These are phyloP conservation scores for Pulveroboletus sp. DNA, from an alignment of 768 basidiomycete species.

Conservation along the genomic window DNA sequence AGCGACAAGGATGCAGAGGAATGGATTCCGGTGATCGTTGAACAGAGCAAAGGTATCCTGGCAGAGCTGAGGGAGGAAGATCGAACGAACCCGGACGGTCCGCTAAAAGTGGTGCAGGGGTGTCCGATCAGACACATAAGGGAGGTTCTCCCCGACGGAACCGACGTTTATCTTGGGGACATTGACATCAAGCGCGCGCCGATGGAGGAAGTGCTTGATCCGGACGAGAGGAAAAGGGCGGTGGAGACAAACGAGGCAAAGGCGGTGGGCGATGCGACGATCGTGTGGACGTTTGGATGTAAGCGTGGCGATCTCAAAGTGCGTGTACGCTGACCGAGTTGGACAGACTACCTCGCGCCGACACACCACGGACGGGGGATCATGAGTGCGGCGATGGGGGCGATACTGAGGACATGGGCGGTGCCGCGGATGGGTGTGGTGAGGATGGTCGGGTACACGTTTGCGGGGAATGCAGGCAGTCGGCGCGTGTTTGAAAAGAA, in stretches of 20 bases:
- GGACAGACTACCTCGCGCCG: constrained; percentile 57
- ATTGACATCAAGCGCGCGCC: constrained; percentile 22
- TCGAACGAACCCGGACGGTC: constrained; percentile 15
- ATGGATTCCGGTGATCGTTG: constrained; percentile 32
- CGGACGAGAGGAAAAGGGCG: constrained; percentile 34
- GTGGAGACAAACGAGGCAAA: constrained; percentile 41
- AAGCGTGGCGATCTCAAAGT: constrained; percentile 10
- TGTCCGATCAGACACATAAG: constrained; percentile 53
- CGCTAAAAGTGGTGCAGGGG: constrained; percentile 34
- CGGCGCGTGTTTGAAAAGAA: constrained; percentile 66
- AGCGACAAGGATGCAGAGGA: constrained; percentile 35
- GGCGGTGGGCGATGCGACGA: constrained; percentile 48
- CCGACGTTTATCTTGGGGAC: constrained; percentile 51
- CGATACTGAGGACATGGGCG: constrained; percentile 56
- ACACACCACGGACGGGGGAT: constrained; percentile 67
- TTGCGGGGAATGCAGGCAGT: constrained; percentile 57
- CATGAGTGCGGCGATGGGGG: constrained; percentile 63
- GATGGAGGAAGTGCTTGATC: constrained; percentile 33
- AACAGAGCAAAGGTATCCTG: constrained; percentile 21
- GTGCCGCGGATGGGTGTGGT: constrained; percentile 62
- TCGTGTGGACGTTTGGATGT: constrained; percentile 66
- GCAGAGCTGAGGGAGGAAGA: constrained; percentile 19
- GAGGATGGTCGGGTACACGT: constrained; percentile 42
- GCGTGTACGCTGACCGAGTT: not conserved
- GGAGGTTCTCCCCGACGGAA: constrained; percentile 54